Base-by-base conservation (phyloP, 192 early-diverging fungal genomes). In the Jimgerdemannia flammicorona region DNA sequence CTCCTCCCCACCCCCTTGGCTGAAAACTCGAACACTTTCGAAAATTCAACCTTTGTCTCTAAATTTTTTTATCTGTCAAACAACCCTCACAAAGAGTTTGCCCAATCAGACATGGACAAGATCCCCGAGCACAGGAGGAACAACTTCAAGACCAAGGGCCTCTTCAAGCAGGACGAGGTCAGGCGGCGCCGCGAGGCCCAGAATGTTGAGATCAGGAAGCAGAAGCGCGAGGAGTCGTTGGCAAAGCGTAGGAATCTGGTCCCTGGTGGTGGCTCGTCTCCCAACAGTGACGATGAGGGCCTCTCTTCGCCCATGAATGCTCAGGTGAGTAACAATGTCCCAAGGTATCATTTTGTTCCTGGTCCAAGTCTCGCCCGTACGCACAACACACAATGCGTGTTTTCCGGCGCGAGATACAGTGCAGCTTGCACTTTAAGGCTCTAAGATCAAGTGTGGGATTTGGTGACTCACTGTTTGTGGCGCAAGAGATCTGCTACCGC, bases 211-310 rank as follows among this genome's bases (percentile, higher is more conserved):
- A 92, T 99, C 81, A 88, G 98, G 68, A 94, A 95, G 80, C 93
- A 97, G 84, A 98, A 98, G 89, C 90, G 94, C 69, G 95, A 97
- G 78, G 98, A 99, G 84, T 89, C 89, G 29, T 79, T 98, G 64
- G 88, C 93, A 73, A 99, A 99, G 87, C 91, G 95, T 80, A 87
- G 98, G 67, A 98, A 98, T 84, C 84, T 97, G 69, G 87, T 89
- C 70, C 69, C 86, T 11, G 75, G 84, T 4, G 77, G 69, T 20
- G 84, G 80, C 14, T 80, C 80, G 69, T 90, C 90, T 0, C 89
- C 91, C 54, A 89, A 91, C 70, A 95, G 93, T 42, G 96, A 97
- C 72, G 94, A 95, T 75, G 95, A 95, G 69, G 80, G 82, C 70
- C 81, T 84, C 71, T 78, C 74, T n/a, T 70, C 78, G 39, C 80